phyloP scores from a whole-genome alignment of 257 asterid species.

The Solanum pimpinellifolium region DNA sequence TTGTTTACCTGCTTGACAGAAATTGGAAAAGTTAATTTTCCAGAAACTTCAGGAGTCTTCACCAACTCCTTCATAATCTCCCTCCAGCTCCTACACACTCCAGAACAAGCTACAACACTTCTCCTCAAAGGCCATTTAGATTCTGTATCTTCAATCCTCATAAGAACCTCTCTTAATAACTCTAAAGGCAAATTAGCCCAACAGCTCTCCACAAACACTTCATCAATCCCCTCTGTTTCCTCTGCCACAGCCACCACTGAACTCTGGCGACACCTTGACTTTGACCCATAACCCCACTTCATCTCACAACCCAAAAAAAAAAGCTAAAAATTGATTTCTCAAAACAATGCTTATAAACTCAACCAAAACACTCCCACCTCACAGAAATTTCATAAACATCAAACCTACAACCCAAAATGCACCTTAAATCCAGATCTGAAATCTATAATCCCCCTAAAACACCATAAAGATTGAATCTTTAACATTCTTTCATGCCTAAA shows the following conservation, averaged over 20 bases:
- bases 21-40: conserved; percentile 65
- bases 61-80: conserved; percentile 72
- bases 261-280: conserved; percentile 66
- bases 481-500: background rate
- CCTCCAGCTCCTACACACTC: conserved; percentile 89
- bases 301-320: conserved; percentile 9
- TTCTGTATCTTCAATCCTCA: conserved; percentile 56
- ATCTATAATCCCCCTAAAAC: background rate
- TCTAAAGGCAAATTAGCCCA: conserved; percentile 82
- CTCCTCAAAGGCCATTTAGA: conserved; percentile 68
- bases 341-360: background rate
- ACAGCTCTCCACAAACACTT: conserved; percentile 13
- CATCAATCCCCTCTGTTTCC: background rate
- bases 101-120: conserved; percentile 79
- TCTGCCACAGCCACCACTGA: conserved; percentile 37
- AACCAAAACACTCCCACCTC: background rate
- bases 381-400: background rate
- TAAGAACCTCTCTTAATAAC: conserved; percentile 58
- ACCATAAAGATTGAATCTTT: background rate
- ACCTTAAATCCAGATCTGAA: background rate
- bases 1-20: conserved; percentile 65
- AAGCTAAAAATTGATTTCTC: background rate
- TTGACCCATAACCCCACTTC: conserved; percentile 70
- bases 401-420: background rate
- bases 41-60: conserved; percentile 55